Evolutionary conservation across 148 eudicot species (phyloP), one percentile per base, ranked within the genome.

Genomic region (Cornus suecica): DNA sequence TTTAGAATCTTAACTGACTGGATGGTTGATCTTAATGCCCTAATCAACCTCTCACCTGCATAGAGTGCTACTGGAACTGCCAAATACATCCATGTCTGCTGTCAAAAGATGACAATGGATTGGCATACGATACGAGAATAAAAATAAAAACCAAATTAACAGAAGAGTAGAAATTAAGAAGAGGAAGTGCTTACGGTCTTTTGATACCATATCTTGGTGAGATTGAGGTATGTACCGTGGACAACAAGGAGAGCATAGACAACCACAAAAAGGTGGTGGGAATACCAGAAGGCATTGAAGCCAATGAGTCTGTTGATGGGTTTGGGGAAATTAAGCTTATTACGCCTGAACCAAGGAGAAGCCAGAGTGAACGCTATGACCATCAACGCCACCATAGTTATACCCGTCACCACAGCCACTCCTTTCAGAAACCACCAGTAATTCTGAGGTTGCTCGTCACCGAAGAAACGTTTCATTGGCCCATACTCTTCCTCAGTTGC

Each of bases 221-320:
- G 78, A 71, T 90, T 87, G 65, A 90, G 87, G n/a, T 77, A 76
- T 0, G 72, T 69, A 73, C 93, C 91, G 48, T 90, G 93, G 82
- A 88, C 77, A 79, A 90, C 66, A 37, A 90, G 84, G 78, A 83
- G 78, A 26, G 80, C 74, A 78, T 90, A 90, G 66, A 90, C 91
- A 25, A 90, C 66, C 81, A 88, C 69, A 74, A 90, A 83, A 15
- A 88, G 87, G 70, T 90, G 93, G 82, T 90, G 93, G 22, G 93
- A 86, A 68, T 90, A 90, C 93, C 93, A 90, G 66, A 90, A 90
- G 72, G 93, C 93, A 80, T 90, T 90, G 80, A 77, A 90, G 69
- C 93, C 93, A 48, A 89, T 86, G 32, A 90, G 64, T 68, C 87
- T 86, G 73, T 87, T 84, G 51, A 87, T 83, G 16, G 93, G 93